A percentile compares a stretch with the other conserved stretches of the same genome.
These are phyloP conservation scores for Salix caprea DNA, from an alignment of 345 rosid species.

Conservation along the genomic window DNA sequence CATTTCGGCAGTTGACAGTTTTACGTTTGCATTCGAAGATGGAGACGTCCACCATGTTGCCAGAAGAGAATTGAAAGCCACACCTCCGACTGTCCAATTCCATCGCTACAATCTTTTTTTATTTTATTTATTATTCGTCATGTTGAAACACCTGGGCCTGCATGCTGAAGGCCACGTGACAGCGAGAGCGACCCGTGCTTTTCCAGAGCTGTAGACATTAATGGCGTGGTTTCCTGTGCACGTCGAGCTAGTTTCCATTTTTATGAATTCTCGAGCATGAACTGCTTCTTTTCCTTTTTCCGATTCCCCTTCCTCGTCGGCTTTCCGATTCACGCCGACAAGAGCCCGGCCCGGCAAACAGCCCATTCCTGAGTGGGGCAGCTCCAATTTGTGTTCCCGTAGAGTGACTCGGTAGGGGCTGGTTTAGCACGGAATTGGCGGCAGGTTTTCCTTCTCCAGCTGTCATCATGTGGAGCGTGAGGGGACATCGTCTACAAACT, in stretches of 20 bases:
- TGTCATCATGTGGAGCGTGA: too few relatives aligned
- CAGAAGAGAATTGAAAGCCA: not conserved
- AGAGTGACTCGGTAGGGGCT: not conserved
- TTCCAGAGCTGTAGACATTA: not conserved
- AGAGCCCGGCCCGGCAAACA: not conserved
- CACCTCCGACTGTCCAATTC: not conserved
- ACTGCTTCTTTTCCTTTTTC: not conserved
- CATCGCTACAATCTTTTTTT: too few relatives aligned
- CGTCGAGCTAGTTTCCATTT: not conserved
- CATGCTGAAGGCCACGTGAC: not conserved
- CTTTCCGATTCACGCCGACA: not conserved
- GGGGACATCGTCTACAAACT: too few relatives aligned
- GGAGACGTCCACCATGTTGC: not conserved
- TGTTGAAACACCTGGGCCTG: not conserved
- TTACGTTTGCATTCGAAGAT: not conserved
- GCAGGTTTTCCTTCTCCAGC: too few relatives aligned
- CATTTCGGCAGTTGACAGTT: not conserved
- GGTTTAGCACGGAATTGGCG: too few relatives aligned
- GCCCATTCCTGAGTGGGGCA: slow-evolving; percentile 3
- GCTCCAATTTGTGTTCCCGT: not conserved
- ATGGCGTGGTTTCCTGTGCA: not conserved
- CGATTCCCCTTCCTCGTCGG: not conserved
- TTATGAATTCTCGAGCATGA: not conserved
- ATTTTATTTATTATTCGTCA: too few relatives aligned
- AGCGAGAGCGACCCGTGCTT: not conserved